A percentile compares a stretch with the other conserved stretches of the same genome.
These are phyloP conservation scores for Penicillium fuscoglaucum DNA, from an alignment of 2,329 filamentous ascomycete genomes.

Conservation along the genomic window DNA sequence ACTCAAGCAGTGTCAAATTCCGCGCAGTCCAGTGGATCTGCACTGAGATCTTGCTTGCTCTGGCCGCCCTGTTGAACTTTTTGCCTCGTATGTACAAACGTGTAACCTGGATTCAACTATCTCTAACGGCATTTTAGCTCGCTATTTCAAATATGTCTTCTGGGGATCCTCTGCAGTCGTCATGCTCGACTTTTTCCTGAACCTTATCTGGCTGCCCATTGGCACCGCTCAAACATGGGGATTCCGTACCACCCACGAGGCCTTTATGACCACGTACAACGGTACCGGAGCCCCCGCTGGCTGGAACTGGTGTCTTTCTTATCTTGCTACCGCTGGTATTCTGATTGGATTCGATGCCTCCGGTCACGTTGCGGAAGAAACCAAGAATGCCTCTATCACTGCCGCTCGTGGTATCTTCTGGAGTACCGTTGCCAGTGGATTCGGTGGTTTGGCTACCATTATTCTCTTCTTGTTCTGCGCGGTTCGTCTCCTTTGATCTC, in stretches of 20 bases:
- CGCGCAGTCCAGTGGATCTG: slow-evolving; percentile 63
- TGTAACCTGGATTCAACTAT: neutral
- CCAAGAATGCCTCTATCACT: slow-evolving; percentile 57
- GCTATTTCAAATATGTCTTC: slow-evolving; percentile 45
- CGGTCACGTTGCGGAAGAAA: slow-evolving; percentile 63
- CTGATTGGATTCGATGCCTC: slow-evolving; percentile 63
- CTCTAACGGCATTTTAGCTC: slow-evolving; percentile 17
- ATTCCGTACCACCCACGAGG: slow-evolving; percentile 59
- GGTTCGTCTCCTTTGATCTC: slow-evolving; percentile 6
- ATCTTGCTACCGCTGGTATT: slow-evolving; percentile 61
- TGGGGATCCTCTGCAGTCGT: slow-evolving; percentile 53
- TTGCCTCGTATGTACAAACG: slow-evolving; percentile 48
- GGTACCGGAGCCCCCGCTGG: slow-evolving; percentile 56
- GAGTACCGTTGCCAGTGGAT: slow-evolving; percentile 58
- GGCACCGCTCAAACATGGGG: slow-evolving; percentile 57
- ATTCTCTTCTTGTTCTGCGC: slow-evolving; percentile 62
- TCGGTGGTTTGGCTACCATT: slow-evolving; percentile 57
- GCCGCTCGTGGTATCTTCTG: slow-evolving; percentile 62
- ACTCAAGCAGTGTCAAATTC: slow-evolving; percentile 56
- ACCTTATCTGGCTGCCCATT: slow-evolving; percentile 63
- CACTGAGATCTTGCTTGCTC: slow-evolving; percentile 53
- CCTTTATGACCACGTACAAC: slow-evolving; percentile 63
- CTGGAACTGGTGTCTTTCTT: slow-evolving; percentile 65
- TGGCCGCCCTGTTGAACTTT: slow-evolving; percentile 54
- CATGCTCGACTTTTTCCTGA: slow-evolving; percentile 59